Evolutionary conservation across 2,329 filamentous ascomycete genomes (phyloP).

Genomic region (Penicillium sp.): DNA sequence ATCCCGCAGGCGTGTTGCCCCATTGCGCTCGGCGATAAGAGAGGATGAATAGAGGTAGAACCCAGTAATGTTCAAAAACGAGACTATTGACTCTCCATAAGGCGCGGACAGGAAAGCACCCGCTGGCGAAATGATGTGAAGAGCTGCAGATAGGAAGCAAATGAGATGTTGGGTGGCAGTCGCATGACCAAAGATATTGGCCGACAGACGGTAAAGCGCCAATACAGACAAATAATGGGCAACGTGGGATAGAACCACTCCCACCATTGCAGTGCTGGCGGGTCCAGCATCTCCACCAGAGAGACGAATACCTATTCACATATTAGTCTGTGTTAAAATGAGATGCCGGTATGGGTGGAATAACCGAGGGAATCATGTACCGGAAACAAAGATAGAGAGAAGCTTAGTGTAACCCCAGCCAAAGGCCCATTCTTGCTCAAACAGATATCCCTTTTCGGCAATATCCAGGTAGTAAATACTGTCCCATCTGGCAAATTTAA

Average conservation of each 20-base stretch:
- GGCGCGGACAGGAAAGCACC: constrained; percentile 87
- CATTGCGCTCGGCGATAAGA: constrained; percentile 31
- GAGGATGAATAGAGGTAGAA: constrained; percentile 64
- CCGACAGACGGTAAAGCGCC: constrained; percentile 65
- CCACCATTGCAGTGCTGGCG: constrained; percentile 48
- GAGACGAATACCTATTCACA: constrained; percentile 23
- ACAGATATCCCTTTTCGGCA: constrained; percentile 54
- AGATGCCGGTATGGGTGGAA: not conserved
- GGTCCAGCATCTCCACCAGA: constrained; percentile 21
- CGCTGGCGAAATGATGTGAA: constrained; percentile 83
- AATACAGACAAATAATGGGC: constrained; percentile 75
- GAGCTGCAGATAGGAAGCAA: constrained; percentile 61
- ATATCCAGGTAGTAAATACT: constrained; percentile 58
- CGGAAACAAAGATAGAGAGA: constrained; percentile 38
- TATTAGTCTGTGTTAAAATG: not conserved
- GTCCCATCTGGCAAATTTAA: constrained; percentile 59
- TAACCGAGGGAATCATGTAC: constrained; percentile 20
- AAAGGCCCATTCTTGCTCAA: constrained; percentile 67
- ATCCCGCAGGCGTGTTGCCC: constrained; percentile 38
- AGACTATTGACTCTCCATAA: constrained; percentile 77
- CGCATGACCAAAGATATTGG: constrained; percentile 51
- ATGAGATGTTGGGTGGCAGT: constrained; percentile 29
- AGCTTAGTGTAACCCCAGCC: constrained; percentile 54
- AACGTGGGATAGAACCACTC: constrained; percentile 65
- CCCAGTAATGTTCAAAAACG: constrained; percentile 72